Base-by-base conservation (phyloP, 2,329 filamentous ascomycete species). In the Botrytis fabae region DNA sequence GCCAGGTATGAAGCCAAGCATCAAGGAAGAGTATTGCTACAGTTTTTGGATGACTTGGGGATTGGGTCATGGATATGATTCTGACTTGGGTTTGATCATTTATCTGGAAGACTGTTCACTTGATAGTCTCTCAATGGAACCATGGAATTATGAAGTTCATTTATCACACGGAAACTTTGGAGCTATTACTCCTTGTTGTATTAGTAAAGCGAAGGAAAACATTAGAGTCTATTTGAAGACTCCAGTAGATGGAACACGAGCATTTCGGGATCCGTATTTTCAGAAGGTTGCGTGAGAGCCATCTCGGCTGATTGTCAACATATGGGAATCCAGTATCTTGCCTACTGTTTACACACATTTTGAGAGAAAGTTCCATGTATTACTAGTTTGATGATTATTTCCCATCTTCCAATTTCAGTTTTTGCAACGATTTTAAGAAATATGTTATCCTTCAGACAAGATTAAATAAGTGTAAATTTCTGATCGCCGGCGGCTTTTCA, bases 121-220 rank as follows among this genome's bases (percentile, higher is more conserved):
- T 16, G 51, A 54, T 28, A 8, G 2, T 54, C 25, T 54, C n/a
- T 28, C 8, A 18, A 8, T 54, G 14, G 6, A 54, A 54, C 2
- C 6, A 54, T 18, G n/a, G 25, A 16, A 9, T 54, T 18, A 28
- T 2, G 14, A 14, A 54, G 1, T 54, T 28, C n/a, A 7, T 28
- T 54, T 54, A 28, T 54, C n/a, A 28, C 2, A 54, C n/a, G 14
- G 14, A 54, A 1, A 18, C 0, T 4, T 8, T 18, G n/a, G 6
- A 7, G n/a, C 14, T 4, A 14, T 14, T 28, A 6, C 6, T 54
- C 14, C 6, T 54, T 28, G 3, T 28, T 18, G n/a, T 7, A 28
- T 6, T 28, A 0, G 5, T 4, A 16, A 54, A 54, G 0, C 14
- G 14, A 9, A 28, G 3, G 0, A 28, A 28, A 4, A 28, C 0